Evolutionary conservation across 2,329 filamentous ascomycete species (phyloP), one percentile per base, ranked within the genome.

Genomic region (Aspergillus novoparasiticus): DNA sequence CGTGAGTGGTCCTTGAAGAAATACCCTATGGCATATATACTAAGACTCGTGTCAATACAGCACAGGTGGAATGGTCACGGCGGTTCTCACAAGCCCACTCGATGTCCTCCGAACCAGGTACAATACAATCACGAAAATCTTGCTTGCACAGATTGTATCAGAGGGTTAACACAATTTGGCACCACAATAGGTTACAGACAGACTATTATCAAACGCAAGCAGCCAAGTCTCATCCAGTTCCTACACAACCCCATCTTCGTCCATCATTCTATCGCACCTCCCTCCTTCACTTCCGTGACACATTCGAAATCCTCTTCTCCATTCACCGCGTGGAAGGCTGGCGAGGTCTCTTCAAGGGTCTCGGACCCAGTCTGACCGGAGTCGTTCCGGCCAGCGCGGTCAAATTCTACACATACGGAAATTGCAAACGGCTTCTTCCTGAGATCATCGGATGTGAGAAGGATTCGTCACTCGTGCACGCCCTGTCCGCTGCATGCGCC

Each of bases 71-170:
- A 92, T 97, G 73, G 92, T 91, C 39, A 96, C 93, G 12, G 94
- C 94, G 59, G 85, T 97, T 58, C 90, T 96, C 64, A 97, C 94
- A 58, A 97, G 94, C 76, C 94, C 94, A 41, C 88, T 98, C 69
- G 94, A 98, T 81, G 94, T 98, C 63, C 96, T 97, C 78, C 97
- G 97, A 83, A 98, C 94, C 48, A 96, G 96, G 78, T 64, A 57
- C 34, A 34, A 34, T 41, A 30, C 9, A 51, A 50, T 50, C 28
- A 16, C n/a, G 11, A n/a, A 26, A 54, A 23, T 30, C 48, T 19
- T 10, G 2, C n/a, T n/a, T n/a, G 9, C n/a, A 11, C 28, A n/a
- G 5, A 12, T 11, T 51, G 28, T 32, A 28, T 10, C 48, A 6
- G 28, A 34, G n/a, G 4, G n/a, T 21, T 51, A 51, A 51, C 19